phyloP scores from a whole-genome alignment of 139 green algal species.

The Chloropicon primus region DNA sequence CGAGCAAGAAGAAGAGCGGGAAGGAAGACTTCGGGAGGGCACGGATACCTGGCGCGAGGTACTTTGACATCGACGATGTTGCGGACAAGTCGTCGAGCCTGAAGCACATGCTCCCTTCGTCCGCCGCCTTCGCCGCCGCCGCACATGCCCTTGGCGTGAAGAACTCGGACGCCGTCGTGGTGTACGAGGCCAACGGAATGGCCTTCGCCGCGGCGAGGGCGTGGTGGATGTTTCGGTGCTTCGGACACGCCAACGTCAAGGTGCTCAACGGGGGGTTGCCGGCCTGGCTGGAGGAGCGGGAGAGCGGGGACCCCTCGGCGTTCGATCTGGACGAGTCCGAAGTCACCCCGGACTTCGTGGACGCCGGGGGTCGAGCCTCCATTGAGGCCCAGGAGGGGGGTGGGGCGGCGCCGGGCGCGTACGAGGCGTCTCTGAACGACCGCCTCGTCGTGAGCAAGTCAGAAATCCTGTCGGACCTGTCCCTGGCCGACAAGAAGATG shows the following conservation, averaged over 20 bases:
- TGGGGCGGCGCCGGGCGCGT: not conserved
- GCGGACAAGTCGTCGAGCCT: conserved; percentile 20
- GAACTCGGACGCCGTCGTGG: conserved; percentile 47
- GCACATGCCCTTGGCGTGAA: conserved; percentile 62
- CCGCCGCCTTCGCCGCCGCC: conserved; percentile 56
- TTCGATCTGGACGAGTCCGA: not conserved
- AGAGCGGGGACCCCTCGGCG: conserved; percentile 2
- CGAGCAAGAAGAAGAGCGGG: conserved; percentile 18
- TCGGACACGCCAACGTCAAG: conserved; percentile 67
- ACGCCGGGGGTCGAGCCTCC: not conserved
- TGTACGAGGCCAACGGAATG: conserved; percentile 80
- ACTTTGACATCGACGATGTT: conserved; percentile 17
- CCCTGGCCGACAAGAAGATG: conserved; percentile 10
- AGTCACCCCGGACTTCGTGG: not conserved
- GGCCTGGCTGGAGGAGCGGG: conserved; percentile 43
- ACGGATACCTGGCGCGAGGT: not conserved
- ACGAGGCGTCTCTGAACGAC: not conserved
- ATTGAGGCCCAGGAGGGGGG: not conserved
- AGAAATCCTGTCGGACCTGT: not conserved
- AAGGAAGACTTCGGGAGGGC: not conserved
- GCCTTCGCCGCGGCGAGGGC: conserved; percentile 62
- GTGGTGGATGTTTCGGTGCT: conserved; percentile 82
- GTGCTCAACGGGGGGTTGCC: conserved; percentile 84
- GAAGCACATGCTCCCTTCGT: conserved; percentile 69
- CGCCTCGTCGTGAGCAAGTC: conserved; percentile 1